These are phyloP conservation scores for Saprolegnia diclina DNA, from an alignment of 352 stramenopile species.

Conservation along the genomic window DNA sequence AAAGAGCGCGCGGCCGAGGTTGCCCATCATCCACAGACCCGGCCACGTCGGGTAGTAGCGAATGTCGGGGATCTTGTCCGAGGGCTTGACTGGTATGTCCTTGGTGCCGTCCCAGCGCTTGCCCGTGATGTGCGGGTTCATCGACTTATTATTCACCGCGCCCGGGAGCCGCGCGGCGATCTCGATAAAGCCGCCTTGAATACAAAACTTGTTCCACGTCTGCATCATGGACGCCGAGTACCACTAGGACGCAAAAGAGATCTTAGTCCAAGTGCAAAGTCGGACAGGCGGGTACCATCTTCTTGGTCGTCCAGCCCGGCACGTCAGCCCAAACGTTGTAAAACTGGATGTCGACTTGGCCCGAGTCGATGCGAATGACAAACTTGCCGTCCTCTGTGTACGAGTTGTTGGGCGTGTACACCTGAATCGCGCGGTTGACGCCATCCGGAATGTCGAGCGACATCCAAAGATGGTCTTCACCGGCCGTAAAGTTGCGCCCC, in stretches of 20 bases:
- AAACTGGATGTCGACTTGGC: conserved; percentile 35
- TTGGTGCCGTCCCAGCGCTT: conserved; percentile 35
- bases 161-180: conserved; percentile 69
- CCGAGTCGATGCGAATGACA: conserved; percentile 49
- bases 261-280: too few species aligned
- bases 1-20: conserved; percentile 93
- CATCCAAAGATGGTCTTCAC: conserved; percentile 90
- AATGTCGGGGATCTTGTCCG: conserved; percentile 32
- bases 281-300: conserved; percentile 28
- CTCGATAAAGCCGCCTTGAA: conserved; percentile 91
- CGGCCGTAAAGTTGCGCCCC: conserved; percentile 82
- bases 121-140: conserved; percentile 43
- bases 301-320: conserved; percentile 41
- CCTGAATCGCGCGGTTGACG: conserved; percentile 87
- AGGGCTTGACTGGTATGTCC: conserved; percentile 26
- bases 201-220: conserved; percentile 93
- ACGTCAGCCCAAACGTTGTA: conserved; percentile 55
- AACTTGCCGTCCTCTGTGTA: conserved; percentile 46
- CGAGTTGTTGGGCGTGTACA: conserved; percentile 88
- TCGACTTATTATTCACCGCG: conserved; percentile 41
- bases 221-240: conserved; percentile 80
- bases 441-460: conserved; percentile 92
- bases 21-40: conserved; percentile 94
- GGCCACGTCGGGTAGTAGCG: conserved; percentile 84
- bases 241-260: conserved; percentile 31